A percentile compares a stretch with the other conserved stretches of the same genome.
Evolutionary conservation across 768 basidiomycete species (phyloP).

Genomic region (Cubamyces sp.): DNA sequence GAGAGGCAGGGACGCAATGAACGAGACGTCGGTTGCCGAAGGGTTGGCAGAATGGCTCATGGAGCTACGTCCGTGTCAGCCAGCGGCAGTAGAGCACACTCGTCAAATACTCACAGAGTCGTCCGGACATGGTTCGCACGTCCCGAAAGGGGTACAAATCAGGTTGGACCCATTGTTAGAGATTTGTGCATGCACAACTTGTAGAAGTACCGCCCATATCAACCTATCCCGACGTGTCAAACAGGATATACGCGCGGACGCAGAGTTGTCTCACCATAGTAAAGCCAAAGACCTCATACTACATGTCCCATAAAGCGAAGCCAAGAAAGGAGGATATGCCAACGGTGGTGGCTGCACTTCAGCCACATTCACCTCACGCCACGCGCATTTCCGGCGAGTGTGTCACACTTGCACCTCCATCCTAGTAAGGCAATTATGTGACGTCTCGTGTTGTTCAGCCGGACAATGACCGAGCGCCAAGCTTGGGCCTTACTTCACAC

Average conservation of each 20-base stretch:
- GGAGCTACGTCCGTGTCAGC: slow-evolving; percentile 50
- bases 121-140: slow-evolving; percentile 65
- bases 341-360: not conserved
- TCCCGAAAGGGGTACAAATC: slow-evolving; percentile 56
- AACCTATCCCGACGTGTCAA: slow-evolving; percentile 4
- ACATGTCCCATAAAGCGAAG: slow-evolving; percentile 1
- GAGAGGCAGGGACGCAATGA: slow-evolving; percentile 63
- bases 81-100: too few species aligned
- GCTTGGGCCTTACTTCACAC: too few species aligned
- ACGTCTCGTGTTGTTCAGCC: not conserved
- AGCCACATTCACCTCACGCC: not conserved
- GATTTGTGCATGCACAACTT: slow-evolving; percentile 4
- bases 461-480: too few species aligned
- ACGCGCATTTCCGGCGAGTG: not conserved
- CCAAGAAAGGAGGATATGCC: not conserved
- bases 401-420: not conserved
- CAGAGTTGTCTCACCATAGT: not conserved
- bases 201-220: slow-evolving; percentile 5
- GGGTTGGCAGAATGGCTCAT: slow-evolving; percentile 93
- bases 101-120: slow-evolving; percentile 53
- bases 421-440: not conserved
- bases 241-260: too few species aligned
- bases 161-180: slow-evolving; percentile 18
- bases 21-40: slow-evolving; percentile 91
- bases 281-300: slow-evolving; percentile 4